These are phyloP conservation scores for Wallacemonas sp. DNA, from an alignment of 208 protist genomes.

Conservation along the genomic window DNA sequence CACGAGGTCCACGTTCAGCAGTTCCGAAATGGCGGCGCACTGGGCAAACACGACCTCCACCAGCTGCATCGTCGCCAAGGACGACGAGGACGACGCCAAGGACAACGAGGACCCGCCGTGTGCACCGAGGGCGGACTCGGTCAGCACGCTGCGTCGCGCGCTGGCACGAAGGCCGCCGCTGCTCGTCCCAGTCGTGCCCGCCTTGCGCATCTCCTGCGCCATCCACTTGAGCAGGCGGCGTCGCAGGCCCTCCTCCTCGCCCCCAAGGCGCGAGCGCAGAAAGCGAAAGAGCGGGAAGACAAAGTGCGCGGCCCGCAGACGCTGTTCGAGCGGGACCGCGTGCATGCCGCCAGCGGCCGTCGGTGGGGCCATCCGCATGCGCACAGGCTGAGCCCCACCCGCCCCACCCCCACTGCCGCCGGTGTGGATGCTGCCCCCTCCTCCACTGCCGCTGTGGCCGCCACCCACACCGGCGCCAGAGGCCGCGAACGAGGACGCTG, in stretches of 20 bases:
- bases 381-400: constrained; percentile 30
- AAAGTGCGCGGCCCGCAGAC: constrained; percentile 55
- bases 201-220: constrained; percentile 47
- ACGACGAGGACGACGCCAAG: background rate
- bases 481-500: background rate
- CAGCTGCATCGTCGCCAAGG: constrained; percentile 20
- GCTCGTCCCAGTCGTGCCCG: constrained; percentile 2
- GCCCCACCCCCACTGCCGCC: background rate
- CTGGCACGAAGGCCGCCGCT: background rate
- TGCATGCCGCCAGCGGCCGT: constrained; percentile 27
- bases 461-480: background rate
- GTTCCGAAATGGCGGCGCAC: constrained; percentile 67
- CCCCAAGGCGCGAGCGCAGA: constrained; percentile 36
- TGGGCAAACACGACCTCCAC: constrained; percentile 73
- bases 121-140: too few species aligned
- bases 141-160: background rate
- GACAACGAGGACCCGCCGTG: too few species aligned
- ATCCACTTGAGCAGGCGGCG: constrained; percentile 72
- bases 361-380: constrained; percentile 71
- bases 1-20: constrained; percentile 48
- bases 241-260: constrained; percentile 61
- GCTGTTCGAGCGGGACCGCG: constrained; percentile 55
- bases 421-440: background rate
- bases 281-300: constrained; percentile 72
- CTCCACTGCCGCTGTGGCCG: background rate